Evolutionary conservation across 345 rosid species (phyloP), one percentile per base, ranked within the genome.

Genomic region (Passiflora organensis): DNA sequence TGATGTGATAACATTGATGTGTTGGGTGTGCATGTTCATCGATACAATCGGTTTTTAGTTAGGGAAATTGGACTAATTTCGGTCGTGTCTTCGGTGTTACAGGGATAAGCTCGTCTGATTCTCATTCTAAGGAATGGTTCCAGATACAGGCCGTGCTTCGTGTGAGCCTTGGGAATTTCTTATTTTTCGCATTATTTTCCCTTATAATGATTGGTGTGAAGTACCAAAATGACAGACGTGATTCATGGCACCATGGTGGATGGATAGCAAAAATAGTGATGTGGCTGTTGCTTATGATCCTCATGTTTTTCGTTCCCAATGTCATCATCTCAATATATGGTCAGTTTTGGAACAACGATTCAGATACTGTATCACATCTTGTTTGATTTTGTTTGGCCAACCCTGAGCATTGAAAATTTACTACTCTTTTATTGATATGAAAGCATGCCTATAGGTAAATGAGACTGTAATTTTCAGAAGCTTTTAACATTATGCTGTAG

Each of bases 221-320:
- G 80, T 89, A 89, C 76, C 97, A 89, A 74, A 93, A 85, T 51
- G 97, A 89, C 32, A 78, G 59, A 59, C 96, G 95, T 41, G 97
- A 93, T 67, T 82, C 96, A 0, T 83, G 91, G 97, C 97, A 93
- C 53, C 99, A 93, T 43, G 95, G 95, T 11, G 91, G 99, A 58
- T 93, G 99, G 99, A 51, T 71, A 54, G 73, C 81, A n/a, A 93
- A 93, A 86, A 89, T 89, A 82, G 74, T 82, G 6, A 68, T 78
- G 48, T 93, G 99, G 99, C 48, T 79, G 68, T 66, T 93, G 78
- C 86, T 93, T 52, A 71, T 86, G 10, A 67, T 80, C 63, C 95
- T 93, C 54, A 86, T 89, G 97, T 89, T 93, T 74, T 89, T 93
- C 70, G 65, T 93, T 53, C 97, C 95, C 6, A 79, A 84, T 63